Percentiles rank a stretch among this genome's conserved stretches.
Conservation (phyloP, 2,329 filamentous ascomycete genomes). For the Trichoderma sp. region DNA sequence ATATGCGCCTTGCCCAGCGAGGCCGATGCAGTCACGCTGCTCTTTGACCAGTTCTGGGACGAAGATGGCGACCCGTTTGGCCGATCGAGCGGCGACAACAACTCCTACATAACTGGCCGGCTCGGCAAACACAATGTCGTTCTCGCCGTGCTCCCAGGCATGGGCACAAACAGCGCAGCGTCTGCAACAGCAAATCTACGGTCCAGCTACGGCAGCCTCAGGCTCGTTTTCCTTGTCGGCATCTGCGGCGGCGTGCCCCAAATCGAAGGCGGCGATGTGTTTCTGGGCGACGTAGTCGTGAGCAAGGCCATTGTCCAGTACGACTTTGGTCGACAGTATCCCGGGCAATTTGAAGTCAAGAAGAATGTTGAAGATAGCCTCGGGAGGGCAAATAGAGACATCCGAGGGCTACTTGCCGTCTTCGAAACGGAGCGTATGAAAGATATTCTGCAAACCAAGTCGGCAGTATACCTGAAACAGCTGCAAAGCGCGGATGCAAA, state of each 20-base stretch:
- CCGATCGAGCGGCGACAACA: slow-evolving; percentile 35
- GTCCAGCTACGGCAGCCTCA: slow-evolving; percentile 41
- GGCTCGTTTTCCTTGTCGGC: slow-evolving; percentile 44
- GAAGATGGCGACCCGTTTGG: slow-evolving; percentile 32
- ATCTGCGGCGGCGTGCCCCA: slow-evolving; percentile 47
- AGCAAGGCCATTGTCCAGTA: slow-evolving; percentile 39
- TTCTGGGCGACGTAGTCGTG: slow-evolving; percentile 43
- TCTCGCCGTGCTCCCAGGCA: slow-evolving; percentile 36
- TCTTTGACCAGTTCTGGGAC: slow-evolving; percentile 39
- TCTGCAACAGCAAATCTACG: slow-evolving; percentile 37
- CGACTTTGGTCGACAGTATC: slow-evolving; percentile 37
- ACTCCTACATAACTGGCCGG: slow-evolving; percentile 39
- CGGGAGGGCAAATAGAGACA: slow-evolving; percentile 36
- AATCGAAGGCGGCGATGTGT: slow-evolving; percentile 7
- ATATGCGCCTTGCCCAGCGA: slow-evolving; percentile 38
- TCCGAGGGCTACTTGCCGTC: slow-evolving; percentile 36
- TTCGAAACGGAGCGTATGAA: slow-evolving; percentile 32
- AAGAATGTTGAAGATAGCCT: slow-evolving; percentile 36
- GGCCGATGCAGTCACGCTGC: slow-evolving; percentile 33
- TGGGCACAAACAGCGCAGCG: slow-evolving; percentile 39
- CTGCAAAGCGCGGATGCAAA: slow-evolving; percentile 31
- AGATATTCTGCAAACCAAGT: slow-evolving; percentile 26
- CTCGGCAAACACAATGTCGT: slow-evolving; percentile 39
- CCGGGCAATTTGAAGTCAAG: slow-evolving; percentile 35
- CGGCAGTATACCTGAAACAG: slow-evolving; percentile 26